Percentiles rank a stretch among this genome's conserved stretches.
Evolutionary conservation across 805 yeast species (phyloP).

Genomic region (Isabelozyma gotoi): DNA sequence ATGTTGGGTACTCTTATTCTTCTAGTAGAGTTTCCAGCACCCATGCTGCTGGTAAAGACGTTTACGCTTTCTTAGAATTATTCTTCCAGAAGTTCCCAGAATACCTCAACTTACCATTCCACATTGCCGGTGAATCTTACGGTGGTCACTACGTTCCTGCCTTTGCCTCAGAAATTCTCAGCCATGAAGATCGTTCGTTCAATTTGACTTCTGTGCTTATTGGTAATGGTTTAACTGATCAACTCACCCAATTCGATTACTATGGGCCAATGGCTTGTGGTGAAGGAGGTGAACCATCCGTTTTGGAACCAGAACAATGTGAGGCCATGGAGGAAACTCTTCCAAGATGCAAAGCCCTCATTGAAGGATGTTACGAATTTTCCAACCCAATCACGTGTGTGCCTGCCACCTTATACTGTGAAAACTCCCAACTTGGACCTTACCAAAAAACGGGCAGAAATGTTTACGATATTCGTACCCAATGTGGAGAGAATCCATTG

Average conservation of each 20-base stretch:
- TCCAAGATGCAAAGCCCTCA: slow-evolving; percentile 74
- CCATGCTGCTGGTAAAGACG: slow-evolving; percentile 34
- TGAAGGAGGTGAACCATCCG: slow-evolving; percentile 76
- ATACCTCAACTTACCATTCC: slow-evolving; percentile 24
- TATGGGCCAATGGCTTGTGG: slow-evolving; percentile 96
- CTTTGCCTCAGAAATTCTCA: slow-evolving; percentile 41
- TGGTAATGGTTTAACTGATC: slow-evolving; percentile 92
- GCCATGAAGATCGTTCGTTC: slow-evolving; percentile 37
- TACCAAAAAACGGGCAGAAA: slow-evolving; percentile 84
- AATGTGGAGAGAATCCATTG: slow-evolving; percentile 65
- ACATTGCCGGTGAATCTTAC: slow-evolving; percentile 45
- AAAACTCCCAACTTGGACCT: slow-evolving; percentile 77
- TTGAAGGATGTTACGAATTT: slow-evolving; percentile 69
- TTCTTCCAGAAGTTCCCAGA: slow-evolving; percentile 38
- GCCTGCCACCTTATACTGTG: slow-evolving; percentile 90
- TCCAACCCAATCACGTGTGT: slow-evolving; percentile 76
- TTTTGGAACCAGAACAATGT: slow-evolving; percentile 69
- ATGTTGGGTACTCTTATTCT: slow-evolving; percentile 34
- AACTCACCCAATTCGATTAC: slow-evolving; percentile 71
- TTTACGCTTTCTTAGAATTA: slow-evolving; percentile 36
- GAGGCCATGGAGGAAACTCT: slow-evolving; percentile 56
- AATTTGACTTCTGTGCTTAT: slow-evolving; percentile 77
- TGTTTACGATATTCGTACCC: slow-evolving; percentile 82
- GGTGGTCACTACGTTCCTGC: slow-evolving; percentile 49
- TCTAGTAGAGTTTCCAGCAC: slow-evolving; percentile 28